phyloP scores from a whole-genome alignment of 371 early-diverging fungal species.

The Paraphysoderma sedebokerense region DNA sequence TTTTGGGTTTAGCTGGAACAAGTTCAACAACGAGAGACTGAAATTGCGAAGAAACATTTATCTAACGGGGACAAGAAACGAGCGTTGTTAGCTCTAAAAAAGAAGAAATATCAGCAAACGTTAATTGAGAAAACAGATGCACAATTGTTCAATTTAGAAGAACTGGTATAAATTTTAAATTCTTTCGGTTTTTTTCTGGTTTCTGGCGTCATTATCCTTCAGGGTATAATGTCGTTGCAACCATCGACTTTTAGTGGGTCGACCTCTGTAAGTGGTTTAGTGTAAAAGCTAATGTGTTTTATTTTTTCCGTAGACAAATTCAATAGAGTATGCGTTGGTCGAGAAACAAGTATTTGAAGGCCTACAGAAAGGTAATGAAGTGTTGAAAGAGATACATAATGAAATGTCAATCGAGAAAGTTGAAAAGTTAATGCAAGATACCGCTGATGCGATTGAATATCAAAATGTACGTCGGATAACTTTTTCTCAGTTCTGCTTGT shows the following conservation, averaged over 20 bases:
- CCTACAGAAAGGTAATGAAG: conserved; percentile 62
- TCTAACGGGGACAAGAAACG: conserved; percentile 52
- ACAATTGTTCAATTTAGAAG: conserved; percentile 75
- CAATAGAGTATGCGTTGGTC: conserved; percentile 80
- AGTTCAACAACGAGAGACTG: conserved; percentile 41
- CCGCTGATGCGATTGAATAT: conserved; percentile 86
- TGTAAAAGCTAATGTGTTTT: not conserved
- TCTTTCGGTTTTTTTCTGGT: too few relatives aligned
- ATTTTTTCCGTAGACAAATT: conserved; percentile 51
- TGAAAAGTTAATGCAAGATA: conserved; percentile 83
- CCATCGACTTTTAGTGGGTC: too few relatives aligned
- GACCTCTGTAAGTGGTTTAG: not conserved
- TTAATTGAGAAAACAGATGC: conserved; percentile 61
- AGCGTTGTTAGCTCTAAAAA: conserved; percentile 75
- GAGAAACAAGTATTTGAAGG: conserved; percentile 77
- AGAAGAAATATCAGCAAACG: conserved; percentile 87
- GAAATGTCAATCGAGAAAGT: conserved; percentile 87
- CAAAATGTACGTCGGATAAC: conserved; percentile 67
- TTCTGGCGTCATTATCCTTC: too few relatives aligned
- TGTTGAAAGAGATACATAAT: conserved; percentile 69
- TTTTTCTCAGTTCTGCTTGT: too few relatives aligned
- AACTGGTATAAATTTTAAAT: conserved; percentile 38
- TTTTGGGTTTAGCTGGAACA: conserved; percentile 49
- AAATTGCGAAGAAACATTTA: conserved; percentile 40
- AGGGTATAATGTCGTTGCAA: too few relatives aligned